Percentiles rank a stretch among this genome's conserved stretches.
These are phyloP conservation scores for Hirsutella thompsonii DNA, from an alignment of 2,329 filamentous ascomycete genomes.

Conservation along the genomic window DNA sequence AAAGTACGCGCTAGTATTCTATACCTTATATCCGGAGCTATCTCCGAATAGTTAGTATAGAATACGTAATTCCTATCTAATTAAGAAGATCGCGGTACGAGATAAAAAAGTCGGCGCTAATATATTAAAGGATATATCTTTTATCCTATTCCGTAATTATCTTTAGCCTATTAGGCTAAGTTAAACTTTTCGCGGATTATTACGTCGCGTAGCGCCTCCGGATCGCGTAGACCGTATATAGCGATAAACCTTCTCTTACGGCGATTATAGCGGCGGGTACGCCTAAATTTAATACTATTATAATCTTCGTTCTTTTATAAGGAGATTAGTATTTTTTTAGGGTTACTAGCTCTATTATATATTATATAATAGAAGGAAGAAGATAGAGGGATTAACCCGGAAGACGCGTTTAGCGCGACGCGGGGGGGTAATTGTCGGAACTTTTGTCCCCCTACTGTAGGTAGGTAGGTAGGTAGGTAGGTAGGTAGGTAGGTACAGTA, in stretches of 20 bases:
- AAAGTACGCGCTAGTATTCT: not conserved
- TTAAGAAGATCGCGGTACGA: not conserved
- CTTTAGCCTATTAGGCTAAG: not conserved
- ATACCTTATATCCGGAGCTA: not conserved
- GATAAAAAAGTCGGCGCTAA: not conserved
- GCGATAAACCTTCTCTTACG: not conserved
- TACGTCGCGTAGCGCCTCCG: not conserved
- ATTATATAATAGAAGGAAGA: not conserved
- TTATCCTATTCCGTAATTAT: not conserved
- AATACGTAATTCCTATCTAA: not conserved
- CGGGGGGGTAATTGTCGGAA: not conserved
- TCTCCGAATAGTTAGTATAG: not conserved
- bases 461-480: no score
- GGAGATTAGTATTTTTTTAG: not conserved
- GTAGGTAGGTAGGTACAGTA: no score
- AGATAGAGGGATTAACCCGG: not conserved
- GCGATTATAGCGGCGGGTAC: not conserved
- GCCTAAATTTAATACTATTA: not conserved
- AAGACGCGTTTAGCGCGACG: not conserved
- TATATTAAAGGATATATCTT: not conserved
- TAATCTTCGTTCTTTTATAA: not conserved
- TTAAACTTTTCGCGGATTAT: not conserved
- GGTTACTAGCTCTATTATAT: not conserved
- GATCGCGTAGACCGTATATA: not conserved
- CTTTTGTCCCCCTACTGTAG: not conserved